Evolutionary conservation across 306 rosid species (phyloP).

Genomic region (Erythrophleum fordii): DNA sequence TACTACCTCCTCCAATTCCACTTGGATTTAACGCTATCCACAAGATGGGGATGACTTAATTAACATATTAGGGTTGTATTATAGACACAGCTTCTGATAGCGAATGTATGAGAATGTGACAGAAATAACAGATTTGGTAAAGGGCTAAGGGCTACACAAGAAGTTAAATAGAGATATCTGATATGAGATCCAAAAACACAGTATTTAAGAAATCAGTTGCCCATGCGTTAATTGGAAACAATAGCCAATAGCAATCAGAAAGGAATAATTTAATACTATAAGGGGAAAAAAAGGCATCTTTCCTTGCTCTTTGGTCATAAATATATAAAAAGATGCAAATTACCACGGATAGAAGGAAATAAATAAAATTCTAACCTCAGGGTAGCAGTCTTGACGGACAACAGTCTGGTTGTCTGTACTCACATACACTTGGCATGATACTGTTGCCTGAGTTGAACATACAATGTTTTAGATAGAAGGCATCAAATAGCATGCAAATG

Average conservation of each 20-base stretch:
- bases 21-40: slow-evolving; percentile 18
- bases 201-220: slow-evolving; percentile 2
- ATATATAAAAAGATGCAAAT: slow-evolving; percentile 16
- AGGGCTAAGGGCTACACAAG: slow-evolving; percentile 11
- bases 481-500: neutral
- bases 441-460: slow-evolving; percentile 60
- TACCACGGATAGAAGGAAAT: neutral
- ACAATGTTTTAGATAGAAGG: slow-evolving; percentile 7
- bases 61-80: neutral
- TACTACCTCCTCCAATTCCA: neutral
- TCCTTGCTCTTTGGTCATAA: slow-evolving; percentile 1
- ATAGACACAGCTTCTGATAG: neutral
- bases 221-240: slow-evolving; percentile 2
- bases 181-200: neutral
- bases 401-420: slow-evolving; percentile 55
- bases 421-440: slow-evolving; percentile 78
- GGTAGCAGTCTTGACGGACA: slow-evolving; percentile 77
- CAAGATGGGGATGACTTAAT: neutral
- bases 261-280: neutral
- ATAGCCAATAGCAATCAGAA: neutral
- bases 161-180: slow-evolving; percentile 1
- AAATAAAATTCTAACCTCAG: slow-evolving; percentile 65
- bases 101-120: slow-evolving; percentile 12
- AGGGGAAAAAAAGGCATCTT: neutral
- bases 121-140: neutral